Conservation (phyloP, 2,329 filamentous ascomycete species). For the Cladosporium sp. region DNA sequence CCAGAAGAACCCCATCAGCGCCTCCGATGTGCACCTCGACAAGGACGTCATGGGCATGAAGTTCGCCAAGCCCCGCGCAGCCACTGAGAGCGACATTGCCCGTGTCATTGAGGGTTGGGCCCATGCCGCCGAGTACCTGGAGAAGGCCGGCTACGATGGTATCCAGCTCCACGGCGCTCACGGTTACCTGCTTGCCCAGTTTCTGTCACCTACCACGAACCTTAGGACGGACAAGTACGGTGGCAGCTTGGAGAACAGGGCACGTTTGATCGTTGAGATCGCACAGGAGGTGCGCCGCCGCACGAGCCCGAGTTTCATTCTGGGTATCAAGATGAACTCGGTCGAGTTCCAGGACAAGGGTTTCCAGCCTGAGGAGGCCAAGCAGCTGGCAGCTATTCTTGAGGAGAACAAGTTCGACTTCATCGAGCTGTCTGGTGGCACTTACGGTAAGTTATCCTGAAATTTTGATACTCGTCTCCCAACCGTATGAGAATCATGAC, state of each 20-base stretch:
- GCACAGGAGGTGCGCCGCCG: slow-evolving; percentile 35
- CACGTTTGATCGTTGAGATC: slow-evolving; percentile 39
- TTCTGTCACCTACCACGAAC: slow-evolving; percentile 41
- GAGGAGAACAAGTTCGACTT: slow-evolving; percentile 52
- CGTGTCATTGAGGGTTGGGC: slow-evolving; percentile 58
- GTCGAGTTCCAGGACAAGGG: slow-evolving; percentile 53
- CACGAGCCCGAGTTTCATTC: slow-evolving; percentile 37
- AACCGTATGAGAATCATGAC: no score
- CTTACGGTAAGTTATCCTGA: slow-evolving; percentile 40
- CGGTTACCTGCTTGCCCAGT: slow-evolving; percentile 44
- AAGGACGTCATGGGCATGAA: slow-evolving; percentile 43
- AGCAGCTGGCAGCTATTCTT: slow-evolving; percentile 44
- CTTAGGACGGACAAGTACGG: slow-evolving; percentile 42
- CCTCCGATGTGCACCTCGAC: slow-evolving; percentile 47
- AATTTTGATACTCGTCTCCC: no score
- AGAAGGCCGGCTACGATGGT: slow-evolving; percentile 59
- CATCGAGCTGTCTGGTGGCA: slow-evolving; percentile 59
- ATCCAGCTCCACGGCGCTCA: slow-evolving; percentile 44
- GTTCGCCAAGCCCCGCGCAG: slow-evolving; percentile 52
- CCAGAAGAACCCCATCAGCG: slow-evolving; percentile 48
- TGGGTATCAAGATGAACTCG: slow-evolving; percentile 58
- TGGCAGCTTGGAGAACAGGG: slow-evolving; percentile 40
- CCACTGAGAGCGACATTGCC: slow-evolving; percentile 52
- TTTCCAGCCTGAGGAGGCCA: slow-evolving; percentile 49
- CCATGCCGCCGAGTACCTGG: slow-evolving; percentile 57